Evolutionary conservation across 2,329 filamentous ascomycete species (phyloP).

Genomic region (Pyrenochaeta sp.): DNA sequence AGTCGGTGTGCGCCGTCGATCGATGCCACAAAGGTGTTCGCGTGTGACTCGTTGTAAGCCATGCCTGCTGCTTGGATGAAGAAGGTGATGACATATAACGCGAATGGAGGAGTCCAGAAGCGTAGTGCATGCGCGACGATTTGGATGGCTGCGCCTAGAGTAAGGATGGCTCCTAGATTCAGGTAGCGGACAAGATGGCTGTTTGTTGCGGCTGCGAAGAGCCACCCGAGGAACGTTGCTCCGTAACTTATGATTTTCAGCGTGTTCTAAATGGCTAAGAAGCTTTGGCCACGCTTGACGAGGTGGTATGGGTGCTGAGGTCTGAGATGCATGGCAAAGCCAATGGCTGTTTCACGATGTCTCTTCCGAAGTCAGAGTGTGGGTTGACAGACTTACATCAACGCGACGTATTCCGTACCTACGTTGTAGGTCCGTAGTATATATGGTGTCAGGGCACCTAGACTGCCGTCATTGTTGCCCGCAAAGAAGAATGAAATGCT

Average conservation of each 20-base stretch:
- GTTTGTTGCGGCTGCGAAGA: conserved; percentile 66
- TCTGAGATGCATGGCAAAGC: too few relatives aligned
- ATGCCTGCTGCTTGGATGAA: conserved; percentile 67
- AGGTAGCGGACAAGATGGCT: conserved; percentile 62
- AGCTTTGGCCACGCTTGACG: too few relatives aligned
- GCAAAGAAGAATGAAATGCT: conserved; percentile 71
- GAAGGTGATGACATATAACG: conserved; percentile 66
- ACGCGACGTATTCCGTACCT: conserved; percentile 55
- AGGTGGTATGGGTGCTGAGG: too few relatives aligned
- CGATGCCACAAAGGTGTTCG: conserved; percentile 68
- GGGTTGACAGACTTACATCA: conserved; percentile 54
- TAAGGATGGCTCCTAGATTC: conserved; percentile 65
- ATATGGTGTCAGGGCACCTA: conserved; percentile 70
- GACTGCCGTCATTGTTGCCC: conserved; percentile 70
- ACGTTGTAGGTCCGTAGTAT: conserved; percentile 66
- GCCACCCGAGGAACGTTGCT: conserved; percentile 67
- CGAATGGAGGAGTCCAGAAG: conserved; percentile 65
- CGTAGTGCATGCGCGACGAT: conserved; percentile 63
- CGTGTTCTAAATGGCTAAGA: background rate
- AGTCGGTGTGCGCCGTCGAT: conserved; percentile 64
- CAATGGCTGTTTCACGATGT: too few relatives aligned
- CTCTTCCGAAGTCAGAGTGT: background rate
- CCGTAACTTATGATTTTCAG: conserved; percentile 51
- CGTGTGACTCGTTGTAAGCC: conserved; percentile 70
- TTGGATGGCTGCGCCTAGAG: conserved; percentile 65